A percentile compares a stretch with the other conserved stretches of the same genome.
phyloP scores from a whole-genome alignment of 495 filamentous ascomycete species.

The Cudoniella acicularis region DNA sequence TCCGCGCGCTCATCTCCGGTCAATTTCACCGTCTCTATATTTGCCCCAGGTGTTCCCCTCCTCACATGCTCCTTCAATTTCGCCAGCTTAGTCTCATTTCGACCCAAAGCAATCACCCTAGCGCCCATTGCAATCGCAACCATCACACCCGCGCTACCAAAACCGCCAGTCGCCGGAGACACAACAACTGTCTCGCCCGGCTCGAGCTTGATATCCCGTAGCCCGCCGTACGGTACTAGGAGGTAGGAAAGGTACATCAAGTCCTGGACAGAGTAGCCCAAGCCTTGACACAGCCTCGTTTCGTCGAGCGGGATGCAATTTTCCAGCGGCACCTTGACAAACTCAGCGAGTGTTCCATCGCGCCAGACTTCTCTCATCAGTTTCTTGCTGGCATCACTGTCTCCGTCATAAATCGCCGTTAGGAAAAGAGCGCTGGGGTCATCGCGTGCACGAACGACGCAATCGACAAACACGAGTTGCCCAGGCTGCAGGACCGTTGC shows the following conservation, averaged over 20 bases:
- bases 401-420: neutral
- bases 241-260: neutral
- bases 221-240: constrained; percentile 45
- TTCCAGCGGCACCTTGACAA: neutral
- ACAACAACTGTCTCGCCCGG: constrained; percentile 49
- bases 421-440: constrained; percentile 29
- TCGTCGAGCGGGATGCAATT: neutral
- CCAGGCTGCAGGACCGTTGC: constrained; percentile 37
- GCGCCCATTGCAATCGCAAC: constrained; percentile 49
- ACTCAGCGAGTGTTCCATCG: constrained; percentile 12
- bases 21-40: constrained; percentile 15
- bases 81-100: constrained; percentile 35
- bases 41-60: neutral
- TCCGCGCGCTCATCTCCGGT: constrained; percentile 40
- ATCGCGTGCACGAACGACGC: constrained; percentile 39
- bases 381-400: constrained; percentile 17
- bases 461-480: constrained; percentile 44
- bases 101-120: constrained; percentile 46
- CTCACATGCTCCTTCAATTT: constrained; percentile 18
- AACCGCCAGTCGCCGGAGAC: constrained; percentile 46
- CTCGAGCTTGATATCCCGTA: constrained; percentile 45
- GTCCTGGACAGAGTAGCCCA: neutral
- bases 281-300: neutral
- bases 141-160: constrained; percentile 40
- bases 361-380: constrained; percentile 18